Base-by-base conservation (phyloP, 2,329 filamentous ascomycete genomes). In the Colletotrichum acutatum region DNA sequence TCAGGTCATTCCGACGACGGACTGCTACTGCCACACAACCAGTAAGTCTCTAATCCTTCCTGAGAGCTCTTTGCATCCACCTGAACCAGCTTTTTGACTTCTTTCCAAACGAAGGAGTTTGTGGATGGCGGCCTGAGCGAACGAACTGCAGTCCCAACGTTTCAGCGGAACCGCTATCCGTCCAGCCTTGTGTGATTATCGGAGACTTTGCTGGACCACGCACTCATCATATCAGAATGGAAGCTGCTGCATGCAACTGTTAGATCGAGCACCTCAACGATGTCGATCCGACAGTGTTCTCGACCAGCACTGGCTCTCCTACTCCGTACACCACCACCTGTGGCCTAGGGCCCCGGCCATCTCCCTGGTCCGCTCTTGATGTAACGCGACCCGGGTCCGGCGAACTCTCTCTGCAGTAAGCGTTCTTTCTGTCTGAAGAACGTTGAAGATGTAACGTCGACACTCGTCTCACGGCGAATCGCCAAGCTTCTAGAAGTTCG, bases 61-160 rank as follows among this genome's bases (percentile, higher is more conserved):
- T 59, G 19, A 4, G 52, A 53, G 54, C 60, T 32, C 61, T 62
- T 52, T 37, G 49, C 68, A 58, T 49, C 68, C 28, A 26, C 32
- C 49, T 37, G 46, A 52, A 56, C 22, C 37, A 60, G 54, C 59
- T 22, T 24, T 65, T 70, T 61, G 66, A 70, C 66, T 72, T 65
- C 66, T 28, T 46, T 42, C 46, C 57, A 70, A 65, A 70, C 70
- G 22, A 72, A 60, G 16, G n/a, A 56, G 22, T 8, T 63, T 68
- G 66, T 64, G 46, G 56, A 52, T 65, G 70, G 59, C 26, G 70
- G 70, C 54, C 70, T 70, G 66, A 72, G 70, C 70, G 66, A 72
- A 68, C 69, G 59, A 72, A 72, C 70, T 49, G 54, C 64, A 72
- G 54, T 65, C 26, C 28, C 49, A 65, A 49, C 42, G 66, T 72